Evolutionary conservation across 2,329 filamentous ascomycete species (phyloP).

Genomic region (Aspergillus ibericus): DNA sequence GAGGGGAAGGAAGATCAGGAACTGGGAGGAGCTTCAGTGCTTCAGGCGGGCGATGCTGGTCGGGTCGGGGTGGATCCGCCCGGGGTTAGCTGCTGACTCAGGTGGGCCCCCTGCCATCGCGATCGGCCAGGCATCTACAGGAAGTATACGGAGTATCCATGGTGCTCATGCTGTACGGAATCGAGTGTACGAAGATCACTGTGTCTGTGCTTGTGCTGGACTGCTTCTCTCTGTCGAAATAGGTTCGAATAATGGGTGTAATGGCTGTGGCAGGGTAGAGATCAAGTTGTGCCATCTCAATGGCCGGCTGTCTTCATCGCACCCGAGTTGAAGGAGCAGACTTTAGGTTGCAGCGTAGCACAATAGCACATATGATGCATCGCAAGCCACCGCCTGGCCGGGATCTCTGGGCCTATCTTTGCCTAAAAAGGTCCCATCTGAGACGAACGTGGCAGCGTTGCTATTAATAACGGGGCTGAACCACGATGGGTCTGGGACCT

Average conservation of each 20-base stretch:
- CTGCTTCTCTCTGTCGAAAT: too few relatives aligned
- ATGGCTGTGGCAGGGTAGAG: too few relatives aligned
- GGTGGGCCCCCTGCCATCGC: conserved; percentile 7
- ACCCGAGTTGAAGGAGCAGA: neutral
- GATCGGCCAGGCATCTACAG: too few relatives aligned
- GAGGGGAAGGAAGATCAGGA: conserved; percentile 1
- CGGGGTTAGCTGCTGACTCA: conserved; percentile 21
- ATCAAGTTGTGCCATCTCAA: neutral
- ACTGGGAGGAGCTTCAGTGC: neutral
- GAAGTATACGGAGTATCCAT: neutral
- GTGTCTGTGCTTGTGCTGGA: too few relatives aligned
- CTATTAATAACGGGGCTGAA: conserved; percentile 6
- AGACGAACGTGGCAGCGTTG: conserved; percentile 1
- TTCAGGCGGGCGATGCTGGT: neutral
- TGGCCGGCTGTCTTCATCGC: neutral
- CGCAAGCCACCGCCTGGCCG: neutral
- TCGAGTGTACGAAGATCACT: too few relatives aligned
- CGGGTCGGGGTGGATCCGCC: conserved; percentile 9
- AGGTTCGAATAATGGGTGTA: too few relatives aligned
- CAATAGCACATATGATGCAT: neutral
- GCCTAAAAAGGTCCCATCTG: neutral
- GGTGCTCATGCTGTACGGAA: too few relatives aligned
- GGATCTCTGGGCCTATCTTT: neutral
- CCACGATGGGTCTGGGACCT: neutral
- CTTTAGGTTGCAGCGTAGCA: neutral